A percentile compares a stretch with the other conserved stretches of the same genome.
phyloP scores from a whole-genome alignment of 1,284 basidiomycete species.

The Paramarasmius palmivorus region DNA sequence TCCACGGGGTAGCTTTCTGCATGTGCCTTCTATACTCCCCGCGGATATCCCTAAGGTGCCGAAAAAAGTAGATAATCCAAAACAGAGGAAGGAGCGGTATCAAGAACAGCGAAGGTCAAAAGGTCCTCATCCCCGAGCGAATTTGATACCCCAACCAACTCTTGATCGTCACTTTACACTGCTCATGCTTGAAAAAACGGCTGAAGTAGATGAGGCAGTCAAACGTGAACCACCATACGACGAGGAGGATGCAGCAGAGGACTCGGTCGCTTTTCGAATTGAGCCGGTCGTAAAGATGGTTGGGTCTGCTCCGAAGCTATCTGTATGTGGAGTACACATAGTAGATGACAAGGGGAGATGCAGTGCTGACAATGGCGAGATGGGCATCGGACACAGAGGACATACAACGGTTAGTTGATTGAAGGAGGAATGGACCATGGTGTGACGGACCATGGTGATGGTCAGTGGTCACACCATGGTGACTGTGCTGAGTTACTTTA shows the following conservation, averaged over 20 bases:
- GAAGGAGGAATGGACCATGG: too few species aligned
- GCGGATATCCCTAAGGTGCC: conserved; percentile 13
- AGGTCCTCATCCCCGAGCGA: not conserved
- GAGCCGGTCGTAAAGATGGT: conserved; percentile 8
- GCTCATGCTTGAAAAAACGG: not conserved
- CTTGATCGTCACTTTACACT: not conserved
- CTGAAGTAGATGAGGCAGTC: conserved; percentile 7
- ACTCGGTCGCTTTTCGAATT: not conserved
- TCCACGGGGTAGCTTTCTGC: conserved; percentile 10
- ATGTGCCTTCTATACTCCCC: conserved; percentile 13
- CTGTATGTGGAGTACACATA: conserved; percentile 11
- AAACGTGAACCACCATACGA: conserved; percentile 5
- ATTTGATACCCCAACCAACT: conserved; percentile 9
- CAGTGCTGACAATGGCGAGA: conserved; percentile 13
- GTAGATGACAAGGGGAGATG: conserved; percentile 14
- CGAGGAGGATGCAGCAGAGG: conserved; percentile 3
- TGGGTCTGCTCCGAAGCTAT: conserved; percentile 1
- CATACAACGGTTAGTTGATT: too few species aligned
- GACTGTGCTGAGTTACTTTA: too few species aligned
- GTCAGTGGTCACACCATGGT: too few species aligned
- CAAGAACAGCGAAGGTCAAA: conserved; percentile 3
- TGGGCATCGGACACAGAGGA: conserved; percentile 15
- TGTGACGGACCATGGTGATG: too few species aligned
- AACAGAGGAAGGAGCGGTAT: not conserved
- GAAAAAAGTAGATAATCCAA: conserved; percentile 13